Evolutionary conservation across 1,284 basidiomycete genomes (phyloP), one percentile per base, ranked within the genome.

Genomic region (Heterobasidion occidentale): DNA sequence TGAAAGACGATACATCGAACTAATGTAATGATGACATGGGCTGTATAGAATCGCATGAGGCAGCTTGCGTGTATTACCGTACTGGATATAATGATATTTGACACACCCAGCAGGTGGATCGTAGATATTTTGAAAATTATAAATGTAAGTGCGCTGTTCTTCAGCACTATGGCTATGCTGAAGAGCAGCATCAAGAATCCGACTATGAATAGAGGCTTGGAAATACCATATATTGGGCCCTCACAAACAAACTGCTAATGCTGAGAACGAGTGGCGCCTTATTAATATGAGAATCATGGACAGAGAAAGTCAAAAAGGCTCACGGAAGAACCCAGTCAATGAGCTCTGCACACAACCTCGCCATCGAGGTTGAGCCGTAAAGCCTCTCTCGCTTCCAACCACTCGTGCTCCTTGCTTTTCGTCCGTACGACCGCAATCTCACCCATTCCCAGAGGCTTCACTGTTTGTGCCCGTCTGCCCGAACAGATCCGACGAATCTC

Each of bases 391-490:
- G 84, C 86, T 69, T 88, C 86, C 60, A 88, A 58, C 85, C 79
- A 83, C 60, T 88, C 83, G 57, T 88, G 75, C 66, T 89, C 88
- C 70, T 71, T 80, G 62, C 76, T 76, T 63, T 77, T 79, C 51
- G 88, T 92, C 66, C 76, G 79, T 35, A 95, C 83, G 38, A 94
- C 82, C 7, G 88, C 91, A 65, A 95, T 84, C 72, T 95, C 94
- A 20, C 93, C 92, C 77, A 95, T 80, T 0, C 83, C 81, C 57
- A 93, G 71, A 0, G 91, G 89, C 61, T 83, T 83, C 34, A 92
- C 74, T 2, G 75, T 85, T 71, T 84, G 87, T 46, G 78, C 89
- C 60, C 84, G 73, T 61, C 84, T 74, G 19, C 86, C 92, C 20
- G 83, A 84, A 61, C 90, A 91, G 54, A 94, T 77, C 27, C 86